These are phyloP conservation scores for Salvia hispanica DNA, from an alignment of 257 asterid species.

Conservation along the genomic window DNA sequence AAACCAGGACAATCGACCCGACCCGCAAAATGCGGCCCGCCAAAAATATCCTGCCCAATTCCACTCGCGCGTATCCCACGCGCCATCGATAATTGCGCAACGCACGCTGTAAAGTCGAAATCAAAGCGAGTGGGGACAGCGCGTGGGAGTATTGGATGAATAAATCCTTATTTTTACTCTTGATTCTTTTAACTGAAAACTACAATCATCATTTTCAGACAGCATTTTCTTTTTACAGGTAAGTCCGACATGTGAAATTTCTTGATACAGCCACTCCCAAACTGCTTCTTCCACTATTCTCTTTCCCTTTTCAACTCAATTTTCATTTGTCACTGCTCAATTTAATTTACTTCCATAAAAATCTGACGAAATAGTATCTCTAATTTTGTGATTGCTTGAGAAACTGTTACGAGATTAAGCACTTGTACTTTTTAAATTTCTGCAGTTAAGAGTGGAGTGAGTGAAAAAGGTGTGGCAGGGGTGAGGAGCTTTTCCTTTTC, in stretches of 20 bases:
- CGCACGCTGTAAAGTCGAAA: slow-evolving; percentile 38
- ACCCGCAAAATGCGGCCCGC: slow-evolving; percentile 46
- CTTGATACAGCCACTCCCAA: slow-evolving; percentile 27
- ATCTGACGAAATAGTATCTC: no score
- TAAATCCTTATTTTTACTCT: slow-evolving; percentile 33
- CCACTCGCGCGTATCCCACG: slow-evolving; percentile 46
- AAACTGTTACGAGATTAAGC: background rate
- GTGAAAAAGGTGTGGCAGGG: slow-evolving; percentile 40
- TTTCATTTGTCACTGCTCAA: background rate
- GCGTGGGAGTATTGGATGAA: slow-evolving; percentile 47
- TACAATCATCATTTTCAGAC: slow-evolving; percentile 37
- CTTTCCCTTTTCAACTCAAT: background rate
- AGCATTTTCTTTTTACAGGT: slow-evolving; percentile 23
- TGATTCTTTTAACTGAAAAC: slow-evolving; percentile 46
- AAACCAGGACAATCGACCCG: slow-evolving; percentile 30
- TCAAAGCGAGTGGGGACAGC: slow-evolving; percentile 59
- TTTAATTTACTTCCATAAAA: no score
- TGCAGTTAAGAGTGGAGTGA: slow-evolving; percentile 26
- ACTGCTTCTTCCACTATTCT: slow-evolving; percentile 18
- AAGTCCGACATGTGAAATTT: slow-evolving; percentile 13
- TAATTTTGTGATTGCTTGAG: no score
- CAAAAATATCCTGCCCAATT: slow-evolving; percentile 5
- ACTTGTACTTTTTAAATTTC: background rate
- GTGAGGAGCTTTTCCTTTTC: slow-evolving; percentile 56
- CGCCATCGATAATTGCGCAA: slow-evolving; percentile 47